Base-by-base conservation (phyloP, 2,329 filamentous ascomycete genomes). In the Trichoderma sp. region DNA sequence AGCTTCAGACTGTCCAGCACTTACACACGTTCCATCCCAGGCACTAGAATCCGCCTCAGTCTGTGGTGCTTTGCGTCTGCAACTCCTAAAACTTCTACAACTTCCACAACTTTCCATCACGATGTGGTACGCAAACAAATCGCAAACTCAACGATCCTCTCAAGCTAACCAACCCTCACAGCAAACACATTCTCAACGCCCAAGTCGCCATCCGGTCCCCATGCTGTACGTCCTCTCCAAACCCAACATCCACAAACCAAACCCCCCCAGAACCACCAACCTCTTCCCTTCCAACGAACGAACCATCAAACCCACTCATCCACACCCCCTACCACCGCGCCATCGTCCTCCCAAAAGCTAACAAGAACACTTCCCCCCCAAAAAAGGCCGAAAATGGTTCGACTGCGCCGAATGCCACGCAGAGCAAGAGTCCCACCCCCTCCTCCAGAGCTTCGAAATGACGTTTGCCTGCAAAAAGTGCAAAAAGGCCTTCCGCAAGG, bases 401-500 rank as follows among this genome's bases (percentile, higher is more conserved):
- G 95, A 99, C 82, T 99, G 95, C 79, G 91, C 92, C 69, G 90
- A 97, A 77, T 99, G 95, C 81, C 95, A 99, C 80, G 80, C 81
- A 62, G 95, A 99, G 77, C 82, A 87, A 67, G 90, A 96, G 78
- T 79, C 82, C 67, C 95, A 98, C 77, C 79, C 85, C 44, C 87
- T 99, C 24, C 79, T 86, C 62, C 90, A 96, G 79, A 84, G 83
- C 69, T 84, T 89, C 71, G 95, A 99, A 74, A 96, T 99, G 92
- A 86, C 83, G 44, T 98, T 99, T 74, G 92, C 92, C 60, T 99
- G 95, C 86, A 99, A 99, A 74, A 99, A 99, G 82, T 99, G 95
- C 88, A 93, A 90, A 72, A 99, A 99, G 80, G 93, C 90, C 78
- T 99, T 99, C 83, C 90, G 95, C 71, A 99, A 98, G 77, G 92